phyloP scores from a whole-genome alignment of 345 rosid genomes.

The Gossypium rotundifolium region DNA sequence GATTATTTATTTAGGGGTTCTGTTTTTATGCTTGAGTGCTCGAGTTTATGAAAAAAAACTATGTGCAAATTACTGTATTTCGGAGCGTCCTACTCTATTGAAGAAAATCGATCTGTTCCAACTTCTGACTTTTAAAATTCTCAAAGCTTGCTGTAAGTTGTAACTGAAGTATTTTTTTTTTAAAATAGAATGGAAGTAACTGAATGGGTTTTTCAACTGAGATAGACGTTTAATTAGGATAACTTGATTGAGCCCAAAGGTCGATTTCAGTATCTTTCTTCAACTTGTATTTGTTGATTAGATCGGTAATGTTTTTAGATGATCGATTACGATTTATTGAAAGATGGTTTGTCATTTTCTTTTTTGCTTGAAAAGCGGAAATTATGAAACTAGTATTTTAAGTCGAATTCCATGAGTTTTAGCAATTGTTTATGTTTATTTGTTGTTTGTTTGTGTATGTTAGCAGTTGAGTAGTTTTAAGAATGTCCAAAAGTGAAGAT shows the following conservation, averaged over 20 bases:
- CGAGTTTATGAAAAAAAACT: neutral
- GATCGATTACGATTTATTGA: neutral
- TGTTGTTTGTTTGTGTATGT: neutral
- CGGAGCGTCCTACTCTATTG: neutral
- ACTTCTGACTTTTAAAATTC: neutral
- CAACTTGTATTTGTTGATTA: neutral
- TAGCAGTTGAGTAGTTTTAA: slow-evolving; percentile 29
- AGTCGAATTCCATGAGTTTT: neutral
- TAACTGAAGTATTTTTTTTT: neutral
- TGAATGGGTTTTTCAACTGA: neutral
- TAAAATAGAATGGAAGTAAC: neutral
- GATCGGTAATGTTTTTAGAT: neutral
- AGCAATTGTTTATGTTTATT: neutral
- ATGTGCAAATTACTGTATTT: neutral
- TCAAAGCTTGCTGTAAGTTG: slow-evolving; percentile 1
- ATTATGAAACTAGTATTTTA: neutral
- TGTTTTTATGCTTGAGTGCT: slow-evolving; percentile 3
- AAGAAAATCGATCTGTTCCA: neutral
- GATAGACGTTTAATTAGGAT: neutral
- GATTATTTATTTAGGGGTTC: neutral
- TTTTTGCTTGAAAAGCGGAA: neutral
- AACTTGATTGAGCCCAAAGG: slow-evolving; percentile 2
- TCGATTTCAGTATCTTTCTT: neutral
- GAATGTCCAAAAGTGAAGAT: slow-evolving; percentile 66
- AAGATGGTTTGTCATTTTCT: neutral